Percentiles rank a stretch among this genome's conserved stretches.
Conservation (phyloP, 345 rosid species). For the Viola odorata region DNA sequence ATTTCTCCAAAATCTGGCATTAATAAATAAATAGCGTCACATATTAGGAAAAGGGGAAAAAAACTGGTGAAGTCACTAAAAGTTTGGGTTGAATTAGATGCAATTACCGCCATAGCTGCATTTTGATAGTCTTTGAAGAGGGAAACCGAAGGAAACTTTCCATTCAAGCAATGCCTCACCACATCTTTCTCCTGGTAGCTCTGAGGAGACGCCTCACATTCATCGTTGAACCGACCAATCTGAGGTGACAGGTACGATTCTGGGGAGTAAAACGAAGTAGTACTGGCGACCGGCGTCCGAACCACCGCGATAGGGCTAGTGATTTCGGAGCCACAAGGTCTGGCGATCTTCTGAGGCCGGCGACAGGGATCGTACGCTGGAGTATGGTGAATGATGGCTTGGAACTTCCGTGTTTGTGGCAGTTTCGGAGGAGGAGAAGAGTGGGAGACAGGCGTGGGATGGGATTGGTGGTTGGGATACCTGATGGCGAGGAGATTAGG, state of each 20-base stretch:
- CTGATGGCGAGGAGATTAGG: slow-evolving; percentile 31
- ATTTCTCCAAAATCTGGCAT: slow-evolving; percentile 78
- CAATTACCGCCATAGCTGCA: slow-evolving; percentile 80
- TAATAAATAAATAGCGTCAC: too few species aligned
- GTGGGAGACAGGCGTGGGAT: slow-evolving; percentile 42
- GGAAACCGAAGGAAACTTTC: slow-evolving; percentile 77
- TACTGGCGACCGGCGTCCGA: slow-evolving; percentile 28
- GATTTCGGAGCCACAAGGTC: slow-evolving; percentile 39
- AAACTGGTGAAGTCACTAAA: neutral
- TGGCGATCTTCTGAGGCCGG: slow-evolving; percentile 53
- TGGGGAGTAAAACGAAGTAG: slow-evolving; percentile 35
- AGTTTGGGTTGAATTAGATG: slow-evolving; percentile 1
- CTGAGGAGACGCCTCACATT: slow-evolving; percentile 35
- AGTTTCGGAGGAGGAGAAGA: slow-evolving; percentile 36
- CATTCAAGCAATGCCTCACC: slow-evolving; percentile 63
- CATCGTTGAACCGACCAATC: slow-evolving; percentile 32
- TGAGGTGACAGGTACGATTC: slow-evolving; percentile 75
- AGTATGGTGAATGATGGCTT: neutral
- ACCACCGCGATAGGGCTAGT: slow-evolving; percentile 52
- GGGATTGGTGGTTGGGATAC: slow-evolving; percentile 47
- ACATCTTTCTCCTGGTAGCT: slow-evolving; percentile 40
- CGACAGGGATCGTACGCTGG: slow-evolving; percentile 17
- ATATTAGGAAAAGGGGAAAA: slow-evolving; percentile 5
- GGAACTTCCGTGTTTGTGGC: slow-evolving; percentile 27
- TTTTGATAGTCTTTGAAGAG: slow-evolving; percentile 87